phyloP scores from a whole-genome alignment of 2,329 filamentous ascomycete species.

The Claviceps paspali region DNA sequence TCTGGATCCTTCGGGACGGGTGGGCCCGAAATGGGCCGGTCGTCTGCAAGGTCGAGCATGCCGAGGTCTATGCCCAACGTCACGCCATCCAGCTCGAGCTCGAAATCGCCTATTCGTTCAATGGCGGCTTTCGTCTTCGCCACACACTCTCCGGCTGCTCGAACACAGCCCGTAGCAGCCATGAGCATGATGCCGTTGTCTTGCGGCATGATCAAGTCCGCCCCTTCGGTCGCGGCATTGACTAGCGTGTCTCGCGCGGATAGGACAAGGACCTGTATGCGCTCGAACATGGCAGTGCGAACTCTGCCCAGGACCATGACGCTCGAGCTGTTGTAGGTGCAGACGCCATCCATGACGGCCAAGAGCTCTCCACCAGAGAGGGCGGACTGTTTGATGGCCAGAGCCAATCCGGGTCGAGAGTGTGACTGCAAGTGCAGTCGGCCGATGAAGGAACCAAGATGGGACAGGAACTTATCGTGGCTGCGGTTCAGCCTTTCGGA shows the following conservation, averaged over 20 bases:
- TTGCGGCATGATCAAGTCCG: constrained; percentile 66
- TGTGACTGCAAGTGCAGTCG: constrained; percentile 82
- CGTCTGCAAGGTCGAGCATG: constrained; percentile 29
- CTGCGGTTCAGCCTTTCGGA: constrained; percentile 66
- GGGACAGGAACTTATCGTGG: constrained; percentile 80
- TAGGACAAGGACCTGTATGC: constrained; percentile 64
- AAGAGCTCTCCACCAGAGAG: constrained; percentile 67
- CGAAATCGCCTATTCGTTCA: constrained; percentile 81
- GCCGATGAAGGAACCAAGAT: constrained; percentile 86
- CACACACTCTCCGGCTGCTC: constrained; percentile 81
- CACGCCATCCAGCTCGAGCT: constrained; percentile 55
- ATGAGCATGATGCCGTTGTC: constrained; percentile 61
- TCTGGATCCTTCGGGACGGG: constrained; percentile 22
- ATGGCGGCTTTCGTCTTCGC: constrained; percentile 74
- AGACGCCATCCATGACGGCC: constrained; percentile 67
- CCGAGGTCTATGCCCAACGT: constrained; percentile 40
- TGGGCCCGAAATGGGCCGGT: constrained; percentile 17
- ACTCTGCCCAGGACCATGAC: constrained; percentile 52
- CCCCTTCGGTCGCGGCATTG: constrained; percentile 51
- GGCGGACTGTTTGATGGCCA: constrained; percentile 72
- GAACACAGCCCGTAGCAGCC: constrained; percentile 76
- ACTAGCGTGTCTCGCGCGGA: constrained; percentile 68
- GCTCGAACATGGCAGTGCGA: constrained; percentile 62
- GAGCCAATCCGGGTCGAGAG: constrained; percentile 66
- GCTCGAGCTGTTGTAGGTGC: constrained; percentile 56